Conservation (phyloP, 2,329 filamentous ascomycete species). For the Rhynchosporium agropyri region DNA sequence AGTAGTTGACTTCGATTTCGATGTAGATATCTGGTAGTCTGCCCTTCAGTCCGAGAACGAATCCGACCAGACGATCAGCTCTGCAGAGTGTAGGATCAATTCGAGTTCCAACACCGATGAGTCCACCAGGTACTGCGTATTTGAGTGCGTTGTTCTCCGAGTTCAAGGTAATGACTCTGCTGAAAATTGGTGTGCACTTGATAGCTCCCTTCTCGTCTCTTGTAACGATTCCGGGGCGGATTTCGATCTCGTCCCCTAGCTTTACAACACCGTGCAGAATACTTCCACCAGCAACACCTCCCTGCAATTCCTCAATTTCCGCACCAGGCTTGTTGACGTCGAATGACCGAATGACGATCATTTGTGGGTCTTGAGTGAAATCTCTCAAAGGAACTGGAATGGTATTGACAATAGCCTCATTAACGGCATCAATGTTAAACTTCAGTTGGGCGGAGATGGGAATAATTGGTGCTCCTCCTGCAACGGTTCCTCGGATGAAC, state of each 20-base stretch:
- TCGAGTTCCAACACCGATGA: constrained; percentile 97
- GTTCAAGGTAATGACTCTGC: constrained; percentile 90
- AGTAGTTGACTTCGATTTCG: constrained; percentile 99
- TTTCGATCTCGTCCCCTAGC: constrained; percentile 97
- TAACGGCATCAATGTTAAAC: constrained; percentile 99
- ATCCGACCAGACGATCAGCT: constrained; percentile 97
- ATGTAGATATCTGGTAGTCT: constrained; percentile 95
- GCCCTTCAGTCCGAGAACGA: constrained; percentile 94
- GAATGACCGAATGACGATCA: constrained; percentile 99
- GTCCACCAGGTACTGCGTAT: constrained; percentile 94
- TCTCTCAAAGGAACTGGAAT: constrained; percentile 91
- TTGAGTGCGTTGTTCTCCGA: constrained; percentile 98
- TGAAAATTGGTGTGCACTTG: constrained; percentile 97
- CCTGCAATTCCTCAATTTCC: constrained; percentile 97
- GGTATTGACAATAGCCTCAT: constrained; percentile 92
- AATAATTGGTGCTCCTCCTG: constrained; percentile 91
- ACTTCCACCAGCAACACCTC: constrained; percentile 95
- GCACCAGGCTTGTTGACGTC: constrained; percentile 99
- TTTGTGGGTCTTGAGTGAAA: constrained; percentile 89
- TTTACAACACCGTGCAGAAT: constrained; percentile 97
- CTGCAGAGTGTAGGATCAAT: constrained; percentile 98
- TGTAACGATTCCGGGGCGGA: constrained; percentile 96
- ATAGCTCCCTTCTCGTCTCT: constrained; percentile 92
- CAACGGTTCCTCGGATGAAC: constrained; percentile 97
- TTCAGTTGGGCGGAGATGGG: constrained; percentile 97